A percentile compares a stretch with the other conserved stretches of the same genome.
These are phyloP conservation scores for Proliferodiscus dingleyae DNA, from an alignment of 2,329 filamentous ascomycete species.

Conservation along the genomic window DNA sequence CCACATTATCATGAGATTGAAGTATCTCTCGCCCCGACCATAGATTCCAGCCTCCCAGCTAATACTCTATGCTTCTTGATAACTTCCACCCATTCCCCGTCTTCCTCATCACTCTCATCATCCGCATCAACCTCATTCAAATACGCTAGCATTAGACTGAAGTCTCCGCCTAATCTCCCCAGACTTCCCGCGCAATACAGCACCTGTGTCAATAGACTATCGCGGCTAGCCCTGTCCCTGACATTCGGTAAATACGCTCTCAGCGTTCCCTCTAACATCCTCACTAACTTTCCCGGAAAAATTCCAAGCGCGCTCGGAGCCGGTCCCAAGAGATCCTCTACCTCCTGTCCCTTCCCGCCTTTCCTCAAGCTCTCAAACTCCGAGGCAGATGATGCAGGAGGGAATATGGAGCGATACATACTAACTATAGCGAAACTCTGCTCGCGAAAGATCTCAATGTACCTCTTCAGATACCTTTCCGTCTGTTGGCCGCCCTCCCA, in stretches of 20 bases:
- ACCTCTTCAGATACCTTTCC: slow-evolving; percentile 88
- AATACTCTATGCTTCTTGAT: slow-evolving; percentile 83
- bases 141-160: slow-evolving; percentile 78
- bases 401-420: slow-evolving; percentile 88
- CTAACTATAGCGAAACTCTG: slow-evolving; percentile 95
- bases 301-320: slow-evolving; percentile 74
- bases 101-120: slow-evolving; percentile 35
- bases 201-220: slow-evolving; percentile 87
- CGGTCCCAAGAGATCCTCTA: slow-evolving; percentile 45
- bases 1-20: slow-evolving; percentile 1
- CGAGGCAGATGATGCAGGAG: slow-evolving; percentile 35
- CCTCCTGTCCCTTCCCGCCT: slow-evolving; percentile 13
- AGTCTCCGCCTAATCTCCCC: slow-evolving; percentile 85
- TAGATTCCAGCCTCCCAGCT: slow-evolving; percentile 70
- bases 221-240: slow-evolving; percentile 70
- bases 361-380: slow-evolving; percentile 18
- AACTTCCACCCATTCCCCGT: slow-evolving; percentile 75
- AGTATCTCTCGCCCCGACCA: slow-evolving; percentile 43
- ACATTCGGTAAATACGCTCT: slow-evolving; percentile 75
- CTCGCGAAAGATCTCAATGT: slow-evolving; percentile 95
- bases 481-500: slow-evolving; percentile 83
- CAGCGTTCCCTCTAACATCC: slow-evolving; percentile 74
- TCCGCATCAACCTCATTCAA: slow-evolving; percentile 31
- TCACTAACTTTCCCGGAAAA: slow-evolving; percentile 78
- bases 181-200: slow-evolving; percentile 90